These are phyloP conservation scores for Lepidium didymum DNA, from an alignment of 345 rosid species.

Conservation along the genomic window DNA sequence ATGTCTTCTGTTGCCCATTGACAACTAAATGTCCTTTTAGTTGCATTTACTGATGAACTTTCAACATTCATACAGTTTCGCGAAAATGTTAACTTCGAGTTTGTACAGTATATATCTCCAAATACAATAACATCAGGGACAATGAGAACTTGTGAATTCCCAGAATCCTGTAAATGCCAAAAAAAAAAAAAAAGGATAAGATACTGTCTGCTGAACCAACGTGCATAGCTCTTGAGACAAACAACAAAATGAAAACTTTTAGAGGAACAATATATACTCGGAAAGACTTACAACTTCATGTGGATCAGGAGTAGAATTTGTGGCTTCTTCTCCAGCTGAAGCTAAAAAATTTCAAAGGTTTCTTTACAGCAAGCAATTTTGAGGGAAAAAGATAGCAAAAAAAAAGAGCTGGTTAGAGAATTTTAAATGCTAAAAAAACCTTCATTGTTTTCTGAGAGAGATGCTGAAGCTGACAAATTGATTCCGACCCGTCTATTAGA, in stretches of 20 bases:
- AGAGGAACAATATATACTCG: neutral
- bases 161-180: slow-evolving; percentile 38
- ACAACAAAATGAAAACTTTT: neutral
- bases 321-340: slow-evolving; percentile 22
- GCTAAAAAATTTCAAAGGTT: neutral
- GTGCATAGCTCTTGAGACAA: neutral
- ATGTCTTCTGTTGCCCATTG: slow-evolving; percentile 47
- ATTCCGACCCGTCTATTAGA: slow-evolving; percentile 10
- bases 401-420: neutral
- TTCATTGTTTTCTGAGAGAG: slow-evolving; percentile 5
- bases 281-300: slow-evolving; percentile 23
- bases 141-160: slow-evolving; percentile 34
- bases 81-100: slow-evolving; percentile 44
- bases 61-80: slow-evolving; percentile 37
- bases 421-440: neutral
- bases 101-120: slow-evolving; percentile 38
- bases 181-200: neutral
- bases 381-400: slow-evolving; percentile 2
- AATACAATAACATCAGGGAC: slow-evolving; percentile 43
- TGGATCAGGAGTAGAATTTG: neutral
- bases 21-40: slow-evolving; percentile 29
- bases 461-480: slow-evolving; percentile 2
- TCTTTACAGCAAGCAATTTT: neutral
- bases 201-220: neutral
- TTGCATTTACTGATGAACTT: slow-evolving; percentile 41